phyloP scores from a whole-genome alignment of 2,329 filamentous ascomycete genomes.

The Nannizziopsis arthrosporioides region DNA sequence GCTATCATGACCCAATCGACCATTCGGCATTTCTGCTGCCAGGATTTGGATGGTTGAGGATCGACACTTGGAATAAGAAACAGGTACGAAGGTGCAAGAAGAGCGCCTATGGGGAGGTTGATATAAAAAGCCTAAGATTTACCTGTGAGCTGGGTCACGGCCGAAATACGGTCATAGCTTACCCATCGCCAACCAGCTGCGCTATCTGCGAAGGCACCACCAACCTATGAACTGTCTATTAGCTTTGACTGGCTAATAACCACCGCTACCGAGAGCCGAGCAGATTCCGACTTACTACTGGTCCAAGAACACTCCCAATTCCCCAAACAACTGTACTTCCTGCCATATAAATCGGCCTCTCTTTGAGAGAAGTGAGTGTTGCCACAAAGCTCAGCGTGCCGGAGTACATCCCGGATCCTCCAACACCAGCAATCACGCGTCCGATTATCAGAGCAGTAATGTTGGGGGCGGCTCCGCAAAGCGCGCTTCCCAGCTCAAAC shows the following conservation, averaged over 20 bases:
- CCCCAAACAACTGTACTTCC: constrained; percentile 29
- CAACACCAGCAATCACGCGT: constrained; percentile 26
- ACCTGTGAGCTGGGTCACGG: background rate
- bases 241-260: background rate
- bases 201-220: constrained; percentile 25
- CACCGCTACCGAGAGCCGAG: background rate
- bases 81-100: constrained; percentile 33
- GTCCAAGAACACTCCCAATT: constrained; percentile 28
- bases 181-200: constrained; percentile 28
- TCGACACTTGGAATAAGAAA: constrained; percentile 29
- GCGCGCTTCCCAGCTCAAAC: constrained; percentile 24
- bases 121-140: constrained; percentile 36
- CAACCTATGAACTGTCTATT: constrained; percentile 12
- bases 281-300: constrained; percentile 22
- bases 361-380: constrained; percentile 16
- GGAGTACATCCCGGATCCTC: constrained; percentile 27
- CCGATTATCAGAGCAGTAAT: constrained; percentile 39
- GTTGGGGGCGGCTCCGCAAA: constrained; percentile 36
- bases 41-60: constrained; percentile 16
- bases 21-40: constrained; percentile 18
- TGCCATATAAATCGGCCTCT: constrained; percentile 25
- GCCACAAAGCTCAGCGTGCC: constrained; percentile 22
- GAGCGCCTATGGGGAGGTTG: constrained; percentile 40
- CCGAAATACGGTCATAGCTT: background rate
- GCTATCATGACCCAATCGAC: constrained; percentile 38